A percentile compares a stretch with the other conserved stretches of the same genome.
Evolutionary conservation across 2,329 filamentous ascomycete species (phyloP).

Genomic region (Aspergillus intermedius): DNA sequence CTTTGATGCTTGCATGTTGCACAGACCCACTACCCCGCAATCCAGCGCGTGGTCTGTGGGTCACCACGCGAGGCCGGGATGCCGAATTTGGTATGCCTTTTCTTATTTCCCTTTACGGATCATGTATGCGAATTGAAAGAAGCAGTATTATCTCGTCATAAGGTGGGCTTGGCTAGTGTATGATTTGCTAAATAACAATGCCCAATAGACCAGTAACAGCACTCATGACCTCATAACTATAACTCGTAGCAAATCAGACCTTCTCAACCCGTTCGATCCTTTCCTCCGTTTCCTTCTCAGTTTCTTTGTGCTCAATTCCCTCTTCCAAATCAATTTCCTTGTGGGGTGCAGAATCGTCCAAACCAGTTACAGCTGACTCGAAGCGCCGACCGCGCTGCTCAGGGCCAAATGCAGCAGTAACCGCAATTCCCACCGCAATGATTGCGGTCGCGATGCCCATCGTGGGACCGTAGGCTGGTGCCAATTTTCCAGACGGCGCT

Average conservation of each 20-base stretch:
- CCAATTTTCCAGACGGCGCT: constrained; percentile 48
- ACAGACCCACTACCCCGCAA: background rate
- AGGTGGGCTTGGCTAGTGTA: too few relatives aligned
- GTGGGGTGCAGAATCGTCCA: constrained; percentile 9
- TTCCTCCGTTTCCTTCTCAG: constrained; percentile 17
- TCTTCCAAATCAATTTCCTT: constrained; percentile 18
- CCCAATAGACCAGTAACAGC: too few relatives aligned
- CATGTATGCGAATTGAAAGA: too few relatives aligned
- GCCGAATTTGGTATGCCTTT: background rate
- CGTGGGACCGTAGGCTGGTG: constrained; percentile 64
- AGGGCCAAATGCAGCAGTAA: constrained; percentile 64
- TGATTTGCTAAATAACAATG: too few relatives aligned
- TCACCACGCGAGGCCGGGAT: background rate
- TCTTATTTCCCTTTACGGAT: background rate
- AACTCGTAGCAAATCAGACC: constrained; percentile 1
- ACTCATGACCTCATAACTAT: background rate
- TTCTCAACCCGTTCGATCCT: constrained; percentile 15
- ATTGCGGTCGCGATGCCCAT: constrained; percentile 75
- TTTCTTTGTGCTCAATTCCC: constrained; percentile 5
- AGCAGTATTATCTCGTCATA: too few relatives aligned
- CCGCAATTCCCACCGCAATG: constrained; percentile 61
- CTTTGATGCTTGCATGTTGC: background rate
- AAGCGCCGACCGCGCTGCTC: constrained; percentile 68
- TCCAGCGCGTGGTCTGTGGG: background rate
- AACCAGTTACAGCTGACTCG: constrained; percentile 50